Evolutionary conservation across 176 grass and related monocot species (phyloP).

Genomic region (Oryza brachyantha): DNA sequence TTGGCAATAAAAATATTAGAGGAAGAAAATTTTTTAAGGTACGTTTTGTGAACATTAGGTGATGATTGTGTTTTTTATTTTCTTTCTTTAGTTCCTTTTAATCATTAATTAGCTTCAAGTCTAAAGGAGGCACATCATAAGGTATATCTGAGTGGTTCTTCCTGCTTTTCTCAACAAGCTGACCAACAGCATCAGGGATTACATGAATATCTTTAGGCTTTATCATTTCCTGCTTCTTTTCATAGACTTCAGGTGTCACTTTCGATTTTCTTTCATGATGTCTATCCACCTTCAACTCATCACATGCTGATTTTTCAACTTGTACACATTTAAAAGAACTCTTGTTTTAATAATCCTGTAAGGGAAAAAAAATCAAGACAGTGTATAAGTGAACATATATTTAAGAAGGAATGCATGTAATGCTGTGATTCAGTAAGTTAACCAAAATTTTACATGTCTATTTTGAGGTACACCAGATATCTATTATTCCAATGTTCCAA

Average conservation of each 20-base stretch:
- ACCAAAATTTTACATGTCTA: slow-evolving; percentile 50
- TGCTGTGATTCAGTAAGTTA: slow-evolving; percentile 12
- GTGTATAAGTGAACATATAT: neutral
- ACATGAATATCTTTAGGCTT: slow-evolving; percentile 82
- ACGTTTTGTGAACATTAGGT: too few species aligned
- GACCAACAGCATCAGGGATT: slow-evolving; percentile 43
- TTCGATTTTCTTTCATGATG: slow-evolving; percentile 45
- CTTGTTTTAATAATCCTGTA: slow-evolving; percentile 48
- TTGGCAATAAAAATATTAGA: too few species aligned
- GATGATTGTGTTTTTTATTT: slow-evolving; percentile 20
- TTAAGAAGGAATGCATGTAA: slow-evolving; percentile 1
- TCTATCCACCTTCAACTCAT: slow-evolving; percentile 27
- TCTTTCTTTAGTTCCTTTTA: slow-evolving; percentile 36
- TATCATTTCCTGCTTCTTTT: slow-evolving; percentile 37
- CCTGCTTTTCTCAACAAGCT: slow-evolving; percentile 32
- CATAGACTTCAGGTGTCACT: slow-evolving; percentile 20
- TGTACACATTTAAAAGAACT: slow-evolving; percentile 38
- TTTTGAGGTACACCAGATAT: slow-evolving; percentile 43
- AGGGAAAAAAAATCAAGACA: slow-evolving; percentile 6
- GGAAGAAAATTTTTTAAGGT: too few species aligned
- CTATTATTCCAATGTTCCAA: slow-evolving; percentile 35
- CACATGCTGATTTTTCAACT: slow-evolving; percentile 31
- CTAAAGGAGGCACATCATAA: slow-evolving; percentile 27
- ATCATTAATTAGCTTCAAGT: slow-evolving; percentile 35
- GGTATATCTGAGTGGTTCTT: slow-evolving; percentile 42